Conservation (phyloP, 306 rosid genomes). For the Rosa multiflora region DNA sequence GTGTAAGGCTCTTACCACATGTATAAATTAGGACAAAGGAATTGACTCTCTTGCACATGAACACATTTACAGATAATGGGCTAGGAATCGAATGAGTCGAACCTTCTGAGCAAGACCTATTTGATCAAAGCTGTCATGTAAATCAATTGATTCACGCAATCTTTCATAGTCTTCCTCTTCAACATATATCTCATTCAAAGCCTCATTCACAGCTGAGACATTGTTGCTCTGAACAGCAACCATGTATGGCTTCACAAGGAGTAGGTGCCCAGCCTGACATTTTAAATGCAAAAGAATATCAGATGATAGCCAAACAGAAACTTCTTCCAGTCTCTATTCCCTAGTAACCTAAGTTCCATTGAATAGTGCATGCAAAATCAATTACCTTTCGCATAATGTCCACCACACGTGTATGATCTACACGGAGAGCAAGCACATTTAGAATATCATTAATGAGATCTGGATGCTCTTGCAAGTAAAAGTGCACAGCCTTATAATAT, state of each 20-base stretch:
- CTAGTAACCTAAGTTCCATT: background rate
- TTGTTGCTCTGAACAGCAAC: conserved; percentile 99
- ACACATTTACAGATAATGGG: conserved; percentile 4
- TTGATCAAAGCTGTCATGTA: conserved; percentile 97
- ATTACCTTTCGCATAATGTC: conserved; percentile 97
- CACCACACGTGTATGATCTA: conserved; percentile 97
- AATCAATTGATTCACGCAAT: conserved; percentile 95
- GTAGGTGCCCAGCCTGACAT: conserved; percentile 90
- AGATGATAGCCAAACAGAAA: conserved; percentile 15
- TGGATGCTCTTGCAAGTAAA: conserved; percentile 98
- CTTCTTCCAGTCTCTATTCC: background rate
- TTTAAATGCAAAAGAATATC: background rate
- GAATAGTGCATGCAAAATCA: conserved; percentile 10
- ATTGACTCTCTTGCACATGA: conserved; percentile 1
- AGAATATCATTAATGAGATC: conserved; percentile 97
- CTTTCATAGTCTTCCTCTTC: conserved; percentile 99
- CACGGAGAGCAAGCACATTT: conserved; percentile 96
- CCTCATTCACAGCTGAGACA: conserved; percentile 97
- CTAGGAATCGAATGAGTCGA: conserved; percentile 26
- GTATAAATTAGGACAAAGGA: conserved; percentile 1
- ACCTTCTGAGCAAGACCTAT: conserved; percentile 99
- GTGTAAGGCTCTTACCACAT: conserved; percentile 24
- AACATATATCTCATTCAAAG: conserved; percentile 92
- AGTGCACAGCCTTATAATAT: conserved; percentile 95
- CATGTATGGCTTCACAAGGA: conserved; percentile 99